phyloP scores from a whole-genome alignment of 1,284 basidiomycete genomes.

The Vanrija pseudolonga region DNA sequence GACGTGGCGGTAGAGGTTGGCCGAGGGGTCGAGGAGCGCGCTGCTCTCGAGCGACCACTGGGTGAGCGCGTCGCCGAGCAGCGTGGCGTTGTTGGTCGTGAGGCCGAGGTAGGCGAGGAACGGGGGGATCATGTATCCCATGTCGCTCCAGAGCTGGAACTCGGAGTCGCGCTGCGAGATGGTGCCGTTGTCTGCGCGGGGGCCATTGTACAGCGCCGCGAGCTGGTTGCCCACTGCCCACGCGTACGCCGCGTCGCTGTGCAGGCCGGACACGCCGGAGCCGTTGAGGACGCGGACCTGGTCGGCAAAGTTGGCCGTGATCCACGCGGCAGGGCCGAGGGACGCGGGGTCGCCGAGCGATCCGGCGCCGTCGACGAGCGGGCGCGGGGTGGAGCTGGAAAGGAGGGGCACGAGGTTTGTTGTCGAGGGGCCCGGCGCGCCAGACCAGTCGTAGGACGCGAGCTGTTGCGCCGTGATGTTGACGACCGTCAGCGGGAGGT shows the following conservation, averaged over 20 bases:
- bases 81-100: slow-evolving; percentile 48
- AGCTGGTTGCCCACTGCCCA: slow-evolving; percentile 38
- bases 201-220: slow-evolving; percentile 17
- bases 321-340: slow-evolving; percentile 26
- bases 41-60: slow-evolving; percentile 55
- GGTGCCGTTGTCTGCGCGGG: slow-evolving; percentile 16
- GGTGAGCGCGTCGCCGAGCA: slow-evolving; percentile 53
- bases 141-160: slow-evolving; percentile 55
- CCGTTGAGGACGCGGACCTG: slow-evolving; percentile 5
- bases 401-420: too few species aligned
- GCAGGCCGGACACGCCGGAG: not conserved
- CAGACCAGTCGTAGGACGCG: slow-evolving; percentile 18
- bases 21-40: slow-evolving; percentile 48
- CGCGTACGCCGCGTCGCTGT: slow-evolving; percentile 19
- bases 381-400: slow-evolving; percentile 1
- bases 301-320: slow-evolving; percentile 24
- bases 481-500: not conserved
- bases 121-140: slow-evolving; percentile 61
- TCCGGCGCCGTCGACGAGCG: slow-evolving; percentile 29
- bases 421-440: not conserved
- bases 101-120: slow-evolving; percentile 59
- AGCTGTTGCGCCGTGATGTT: slow-evolving; percentile 11
- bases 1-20: slow-evolving; percentile 53
- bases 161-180: slow-evolving; percentile 33
- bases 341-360: slow-evolving; percentile 31